Base-by-base conservation (phyloP, 148 eudicot species). In the Agrostemma githago region DNA sequence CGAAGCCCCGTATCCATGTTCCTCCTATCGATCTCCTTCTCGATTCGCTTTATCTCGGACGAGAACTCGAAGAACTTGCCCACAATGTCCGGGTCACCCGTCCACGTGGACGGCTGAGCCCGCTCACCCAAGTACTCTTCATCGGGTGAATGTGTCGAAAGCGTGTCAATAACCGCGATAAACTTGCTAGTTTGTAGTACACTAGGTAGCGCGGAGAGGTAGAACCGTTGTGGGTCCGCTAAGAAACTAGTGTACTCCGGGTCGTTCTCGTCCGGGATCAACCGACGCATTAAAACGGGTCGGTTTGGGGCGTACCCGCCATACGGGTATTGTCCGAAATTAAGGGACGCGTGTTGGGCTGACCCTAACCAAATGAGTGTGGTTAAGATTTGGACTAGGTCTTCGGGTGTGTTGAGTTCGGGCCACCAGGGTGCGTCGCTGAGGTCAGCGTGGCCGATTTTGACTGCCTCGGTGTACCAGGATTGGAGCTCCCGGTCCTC, bases 121-220 rank as follows among this genome's bases (percentile, higher is more conserved):
- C 98, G 83, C 80, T 94, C 97, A 51, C 98, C 98, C 0, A 94
- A 75, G 77, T 94, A 94, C 83, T 94, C 98, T 76, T 94, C 98
- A 16, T 94, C 98, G 1, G 98, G 93, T 1, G 98, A 87, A 79
- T 94, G 98, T 1, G 98, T 94, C 1, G 98, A 94, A 20, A 94
- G 79, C 3, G 90, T 82, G 83, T 94, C 98, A 2, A 94, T 95
- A 74, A 94, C 98, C 3, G 98, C 98, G 79, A 94, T 94, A 72
- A 85, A 91, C 86, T 94, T 94, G 20, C 96, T 89, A 0, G 98
- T 88, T 62, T 94, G 98, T 2, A 94, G 67, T 41, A 92, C 86
- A 68, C 97, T 86, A 0, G 98, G 98, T n/a, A 94, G 68, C 0
- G 98, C 86, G 0, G 86, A 83, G 7, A 94, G 70, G 79, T 87